A percentile compares a stretch with the other conserved stretches of the same genome.
phyloP scores from a whole-genome alignment of 768 basidiomycete species.

The Rhodotorula diobovata region DNA sequence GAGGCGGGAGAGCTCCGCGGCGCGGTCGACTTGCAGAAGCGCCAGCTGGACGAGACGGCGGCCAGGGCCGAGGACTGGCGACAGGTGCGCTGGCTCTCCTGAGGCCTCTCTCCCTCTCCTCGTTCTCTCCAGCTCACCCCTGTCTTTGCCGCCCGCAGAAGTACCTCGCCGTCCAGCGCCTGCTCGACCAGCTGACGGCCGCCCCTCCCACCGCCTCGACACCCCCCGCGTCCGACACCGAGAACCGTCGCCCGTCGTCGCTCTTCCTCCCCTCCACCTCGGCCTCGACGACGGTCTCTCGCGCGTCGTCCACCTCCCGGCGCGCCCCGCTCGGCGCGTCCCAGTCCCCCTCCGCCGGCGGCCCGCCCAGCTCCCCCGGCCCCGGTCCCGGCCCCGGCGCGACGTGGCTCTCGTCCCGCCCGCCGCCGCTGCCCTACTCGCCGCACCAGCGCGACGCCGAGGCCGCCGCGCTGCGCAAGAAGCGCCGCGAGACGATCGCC shows the following conservation, averaged over 20 bases:
- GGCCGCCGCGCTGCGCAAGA: constrained; percentile 16
- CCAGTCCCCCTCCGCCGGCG: not conserved
- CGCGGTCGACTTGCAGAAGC: not conserved
- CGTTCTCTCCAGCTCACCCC: no score
- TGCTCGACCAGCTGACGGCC: constrained; percentile 19
- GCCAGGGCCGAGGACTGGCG: not conserved
- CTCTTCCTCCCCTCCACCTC: not conserved
- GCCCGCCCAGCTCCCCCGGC: no score
- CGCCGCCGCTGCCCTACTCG: constrained; percentile 33
- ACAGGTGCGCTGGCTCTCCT: constrained; percentile 1
- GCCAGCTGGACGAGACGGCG: not conserved
- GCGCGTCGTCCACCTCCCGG: not conserved
- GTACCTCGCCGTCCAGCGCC: constrained; percentile 22
- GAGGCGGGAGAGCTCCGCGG: not conserved
- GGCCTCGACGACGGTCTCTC: not conserved
- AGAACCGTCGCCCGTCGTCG: not conserved
- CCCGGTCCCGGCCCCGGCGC: no score
- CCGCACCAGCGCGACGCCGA: constrained; percentile 23
- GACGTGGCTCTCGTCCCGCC: not conserved
- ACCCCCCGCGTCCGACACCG: not conserved
- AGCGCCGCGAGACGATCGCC: constrained; percentile 38
- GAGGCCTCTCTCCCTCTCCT: no score
- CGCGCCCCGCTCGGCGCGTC: not conserved
- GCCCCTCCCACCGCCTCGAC: not conserved
- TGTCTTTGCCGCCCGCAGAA: not conserved